These are phyloP conservation scores for Prinsepia uniflora DNA, from an alignment of 306 rosid genomes.

Conservation along the genomic window DNA sequence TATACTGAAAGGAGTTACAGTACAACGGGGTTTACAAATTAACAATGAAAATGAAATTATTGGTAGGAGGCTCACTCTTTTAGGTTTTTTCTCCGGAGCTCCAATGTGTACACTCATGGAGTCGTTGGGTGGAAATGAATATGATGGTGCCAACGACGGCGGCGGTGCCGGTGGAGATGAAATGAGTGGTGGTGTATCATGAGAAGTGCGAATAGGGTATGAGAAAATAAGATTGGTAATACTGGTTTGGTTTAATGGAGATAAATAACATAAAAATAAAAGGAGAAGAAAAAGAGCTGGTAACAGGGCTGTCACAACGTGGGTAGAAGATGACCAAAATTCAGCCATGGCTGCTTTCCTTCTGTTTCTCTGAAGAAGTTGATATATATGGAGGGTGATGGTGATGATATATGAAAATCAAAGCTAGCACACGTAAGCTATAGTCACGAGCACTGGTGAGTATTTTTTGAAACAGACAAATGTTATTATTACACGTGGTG, in stretches of 20 bases:
- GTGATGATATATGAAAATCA: neutral
- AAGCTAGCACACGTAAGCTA: neutral
- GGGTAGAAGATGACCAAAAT: neutral
- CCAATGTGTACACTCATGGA: neutral
- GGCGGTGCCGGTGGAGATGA: neutral
- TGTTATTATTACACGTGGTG: neutral
- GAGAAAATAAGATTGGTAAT: neutral
- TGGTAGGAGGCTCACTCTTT: neutral
- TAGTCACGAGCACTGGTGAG: neutral
- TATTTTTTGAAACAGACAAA: neutral
- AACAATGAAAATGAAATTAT: neutral
- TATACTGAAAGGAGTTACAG: too few relatives aligned
- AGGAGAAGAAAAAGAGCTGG: neutral
- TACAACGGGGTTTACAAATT: too few relatives aligned
- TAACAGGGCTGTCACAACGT: neutral
- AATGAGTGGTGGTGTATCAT: neutral
- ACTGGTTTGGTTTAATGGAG: conserved; percentile 16
- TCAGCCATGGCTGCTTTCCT: neutral
- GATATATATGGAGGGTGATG: neutral
- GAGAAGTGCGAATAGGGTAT: neutral
- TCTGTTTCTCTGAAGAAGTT: neutral
- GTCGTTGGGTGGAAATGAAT: neutral
- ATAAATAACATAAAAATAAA: neutral
- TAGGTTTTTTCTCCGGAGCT: neutral
- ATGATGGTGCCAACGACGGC: neutral